phyloP scores from a whole-genome alignment of 192 early-diverging fungal species.

The Linnemannia exigua region DNA sequence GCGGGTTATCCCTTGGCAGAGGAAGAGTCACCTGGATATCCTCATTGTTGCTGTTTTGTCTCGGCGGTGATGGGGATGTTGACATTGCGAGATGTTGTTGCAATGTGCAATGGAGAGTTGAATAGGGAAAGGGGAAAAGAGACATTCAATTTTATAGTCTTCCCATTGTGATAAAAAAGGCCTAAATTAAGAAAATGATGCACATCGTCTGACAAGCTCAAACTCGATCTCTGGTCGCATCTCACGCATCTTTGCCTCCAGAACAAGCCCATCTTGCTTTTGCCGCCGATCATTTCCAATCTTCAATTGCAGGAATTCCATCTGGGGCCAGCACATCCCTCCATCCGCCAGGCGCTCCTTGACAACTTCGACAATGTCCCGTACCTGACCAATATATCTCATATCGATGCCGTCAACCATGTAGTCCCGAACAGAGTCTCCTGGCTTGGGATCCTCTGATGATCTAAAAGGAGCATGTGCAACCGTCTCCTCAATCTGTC shows the following conservation, averaged over 20 bases:
- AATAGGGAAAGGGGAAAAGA: neutral
- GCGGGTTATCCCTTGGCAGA: neutral
- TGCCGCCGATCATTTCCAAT: neutral
- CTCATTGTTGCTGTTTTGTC: neutral
- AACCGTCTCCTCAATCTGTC: neutral
- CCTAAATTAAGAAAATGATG: too few relatives aligned
- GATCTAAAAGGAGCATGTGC: neutral
- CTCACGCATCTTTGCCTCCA: neutral
- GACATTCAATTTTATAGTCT: too few relatives aligned
- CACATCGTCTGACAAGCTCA: neutral
- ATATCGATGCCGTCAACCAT: neutral
- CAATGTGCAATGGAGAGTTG: neutral
- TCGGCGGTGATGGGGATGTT: neutral
- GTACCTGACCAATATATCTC: neutral
- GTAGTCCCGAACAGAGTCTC: neutral
- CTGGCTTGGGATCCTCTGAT: neutral
- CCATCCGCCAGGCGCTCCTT: neutral
- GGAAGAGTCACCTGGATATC: neutral
- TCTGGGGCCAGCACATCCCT: neutral
- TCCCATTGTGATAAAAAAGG: too few relatives aligned
- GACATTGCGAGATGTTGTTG: neutral
- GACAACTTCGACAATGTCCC: neutral
- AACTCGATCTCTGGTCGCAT: conserved; percentile 3
- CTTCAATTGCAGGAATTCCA: neutral
- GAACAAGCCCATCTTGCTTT: neutral